Percentiles rank a stretch among this genome's conserved stretches.
These are phyloP conservation scores for Penicillium pancosmium DNA, from an alignment of 495 filamentous ascomycete species.

Conservation along the genomic window DNA sequence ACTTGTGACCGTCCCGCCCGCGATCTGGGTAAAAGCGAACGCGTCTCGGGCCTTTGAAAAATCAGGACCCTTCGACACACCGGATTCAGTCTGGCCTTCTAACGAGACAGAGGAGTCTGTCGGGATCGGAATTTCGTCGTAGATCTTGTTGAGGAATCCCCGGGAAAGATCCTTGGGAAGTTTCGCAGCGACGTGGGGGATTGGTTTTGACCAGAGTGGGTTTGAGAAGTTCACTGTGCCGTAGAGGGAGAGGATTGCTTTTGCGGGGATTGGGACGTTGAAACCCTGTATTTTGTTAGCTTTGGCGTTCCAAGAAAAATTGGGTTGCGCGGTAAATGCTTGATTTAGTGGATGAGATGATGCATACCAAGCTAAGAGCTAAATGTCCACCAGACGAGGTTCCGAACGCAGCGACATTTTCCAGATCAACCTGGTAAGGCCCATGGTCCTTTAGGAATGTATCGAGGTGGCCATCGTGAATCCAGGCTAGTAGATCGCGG, in stretches of 20 bases:
- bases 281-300: slow-evolving; percentile 31
- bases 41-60: slow-evolving; percentile 37
- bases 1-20: slow-evolving; percentile 30
- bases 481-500: slow-evolving; percentile 33
- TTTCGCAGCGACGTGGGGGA: slow-evolving; percentile 62
- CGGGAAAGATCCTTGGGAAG: slow-evolving; percentile 19
- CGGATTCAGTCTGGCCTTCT: slow-evolving; percentile 32
- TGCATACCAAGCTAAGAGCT: slow-evolving; percentile 32
- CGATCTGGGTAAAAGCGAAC: slow-evolving; percentile 40
- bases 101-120: slow-evolving; percentile 36
- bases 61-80: slow-evolving; percentile 26
- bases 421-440: slow-evolving; percentile 25
- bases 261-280: slow-evolving; percentile 23
- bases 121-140: slow-evolving; percentile 31
- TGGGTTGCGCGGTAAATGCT: neutral
- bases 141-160: slow-evolving; percentile 29
- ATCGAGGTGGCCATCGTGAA: slow-evolving; percentile 29
- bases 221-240: slow-evolving; percentile 39
- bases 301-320: neutral
- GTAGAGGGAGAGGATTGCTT: slow-evolving; percentile 41
- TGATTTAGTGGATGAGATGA: neutral
- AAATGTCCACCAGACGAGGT: slow-evolving; percentile 37
- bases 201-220: slow-evolving; percentile 59
- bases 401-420: slow-evolving; percentile 38
- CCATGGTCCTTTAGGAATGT: slow-evolving; percentile 13